A percentile compares a stretch with the other conserved stretches of the same genome.
Evolutionary conservation across 306 rosid species (phyloP).

Genomic region (Trichosanthes cucumerina): DNA sequence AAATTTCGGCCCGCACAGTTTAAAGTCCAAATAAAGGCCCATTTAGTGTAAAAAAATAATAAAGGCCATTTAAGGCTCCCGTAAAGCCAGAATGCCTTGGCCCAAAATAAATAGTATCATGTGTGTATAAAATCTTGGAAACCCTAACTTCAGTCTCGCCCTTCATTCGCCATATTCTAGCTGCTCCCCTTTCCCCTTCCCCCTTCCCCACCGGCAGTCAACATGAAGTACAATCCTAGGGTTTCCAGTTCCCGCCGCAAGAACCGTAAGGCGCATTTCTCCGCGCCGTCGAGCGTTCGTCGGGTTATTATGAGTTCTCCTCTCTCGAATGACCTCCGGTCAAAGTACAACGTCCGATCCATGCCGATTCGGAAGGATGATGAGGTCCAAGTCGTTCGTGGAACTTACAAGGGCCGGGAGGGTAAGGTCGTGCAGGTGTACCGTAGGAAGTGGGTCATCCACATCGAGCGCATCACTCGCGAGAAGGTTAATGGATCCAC

Average conservation of each 20-base stretch:
- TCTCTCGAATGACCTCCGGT: conserved; percentile 64
- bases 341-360: conserved; percentile 84
- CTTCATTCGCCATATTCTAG: background rate
- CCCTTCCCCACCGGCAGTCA: background rate
- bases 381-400: conserved; percentile 85
- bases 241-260: conserved; percentile 88
- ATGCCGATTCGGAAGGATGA: conserved; percentile 89
- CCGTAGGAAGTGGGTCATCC: conserved; percentile 93
- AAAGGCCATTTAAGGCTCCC: background rate
- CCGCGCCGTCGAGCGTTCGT: conserved; percentile 90
- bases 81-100: background rate
- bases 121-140: background rate
- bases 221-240: conserved; percentile 77
- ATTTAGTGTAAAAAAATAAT: background rate
- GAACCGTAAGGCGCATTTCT: conserved; percentile 90
- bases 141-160: background rate
- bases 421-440: conserved; percentile 89
- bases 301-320: conserved; percentile 90
- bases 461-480: conserved; percentile 82
- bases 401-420: conserved; percentile 85
- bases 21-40: background rate
- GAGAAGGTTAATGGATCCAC: conserved; percentile 79
- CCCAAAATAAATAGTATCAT: background rate
- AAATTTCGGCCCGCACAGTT: background rate
- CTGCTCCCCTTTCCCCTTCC: too few species aligned